phyloP scores from a whole-genome alignment of 176 grass and related monocot species.

The Juncus effusus region DNA sequence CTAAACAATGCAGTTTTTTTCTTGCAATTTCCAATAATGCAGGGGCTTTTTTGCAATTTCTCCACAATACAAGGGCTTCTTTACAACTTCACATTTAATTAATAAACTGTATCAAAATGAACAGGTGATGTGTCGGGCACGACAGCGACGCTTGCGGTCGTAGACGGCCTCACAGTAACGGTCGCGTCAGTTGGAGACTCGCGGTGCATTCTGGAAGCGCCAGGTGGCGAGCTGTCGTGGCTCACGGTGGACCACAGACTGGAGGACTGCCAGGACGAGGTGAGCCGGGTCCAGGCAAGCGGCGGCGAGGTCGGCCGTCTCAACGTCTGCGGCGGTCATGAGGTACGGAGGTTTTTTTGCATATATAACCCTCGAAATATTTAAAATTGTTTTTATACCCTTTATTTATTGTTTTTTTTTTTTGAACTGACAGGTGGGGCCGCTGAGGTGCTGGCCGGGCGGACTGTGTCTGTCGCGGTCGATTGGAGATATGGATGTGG shows the following conservation, averaged over 20 bases:
- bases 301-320: constrained; percentile 92
- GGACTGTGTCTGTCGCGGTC: constrained; percentile 96
- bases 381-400: not conserved
- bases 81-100: no score
- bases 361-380: not conserved
- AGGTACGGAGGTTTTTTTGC: constrained; percentile 39
- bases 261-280: constrained; percentile 89
- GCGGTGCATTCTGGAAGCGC: constrained; percentile 78
- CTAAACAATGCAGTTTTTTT: no score
- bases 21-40: no score
- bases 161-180: constrained; percentile 78
- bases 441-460: constrained; percentile 95
- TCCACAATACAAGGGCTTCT: no score
- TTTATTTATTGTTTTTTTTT: not conserved
- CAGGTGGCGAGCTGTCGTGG: constrained; percentile 60
- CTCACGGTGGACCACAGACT: constrained; percentile 88
- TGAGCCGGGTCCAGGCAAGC: constrained; percentile 79
- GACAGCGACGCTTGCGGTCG: constrained; percentile 76
- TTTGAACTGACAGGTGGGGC: constrained; percentile 52
- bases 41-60: no score
- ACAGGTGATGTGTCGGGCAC: constrained; percentile 88
- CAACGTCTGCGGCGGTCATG: constrained; percentile 80
- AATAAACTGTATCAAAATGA: not conserved
- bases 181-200: constrained; percentile 97
- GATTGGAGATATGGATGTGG: constrained; percentile 91